Percentiles rank a stretch among this genome's conserved stretches.
These are phyloP conservation scores for Aegilops longissima DNA, from an alignment of 176 grass and related monocot species.

Conservation along the genomic window DNA sequence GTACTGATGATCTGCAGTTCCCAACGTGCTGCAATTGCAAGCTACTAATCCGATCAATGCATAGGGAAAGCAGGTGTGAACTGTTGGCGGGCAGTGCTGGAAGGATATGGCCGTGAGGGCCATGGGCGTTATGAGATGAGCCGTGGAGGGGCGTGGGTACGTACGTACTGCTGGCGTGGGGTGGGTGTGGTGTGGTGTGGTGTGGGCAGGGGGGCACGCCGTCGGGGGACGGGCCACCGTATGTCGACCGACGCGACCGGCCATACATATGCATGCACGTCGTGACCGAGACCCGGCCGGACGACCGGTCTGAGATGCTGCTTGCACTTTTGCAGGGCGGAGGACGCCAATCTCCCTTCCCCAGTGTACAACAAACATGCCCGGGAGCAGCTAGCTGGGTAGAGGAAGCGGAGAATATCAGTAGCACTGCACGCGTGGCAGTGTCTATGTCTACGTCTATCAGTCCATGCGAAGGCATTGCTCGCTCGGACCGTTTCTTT, in stretches of 20 bases:
- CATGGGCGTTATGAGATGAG: neutral
- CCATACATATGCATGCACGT: neutral
- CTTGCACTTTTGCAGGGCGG: neutral
- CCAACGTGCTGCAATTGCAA: neutral
- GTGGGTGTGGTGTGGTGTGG: neutral
- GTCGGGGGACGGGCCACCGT: neutral
- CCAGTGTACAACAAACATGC: neutral
- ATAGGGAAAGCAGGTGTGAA: neutral
- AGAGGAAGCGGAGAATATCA: neutral
- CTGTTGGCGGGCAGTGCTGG: neutral
- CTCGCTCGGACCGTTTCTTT: too few species aligned
- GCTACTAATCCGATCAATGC: neutral
- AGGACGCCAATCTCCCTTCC: neutral
- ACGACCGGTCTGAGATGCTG: neutral
- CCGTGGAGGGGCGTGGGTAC: neutral
- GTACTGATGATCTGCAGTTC: neutral
- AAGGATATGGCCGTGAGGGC: neutral
- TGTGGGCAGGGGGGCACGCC: neutral
- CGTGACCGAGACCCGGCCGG: neutral
- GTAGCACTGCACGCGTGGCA: neutral
- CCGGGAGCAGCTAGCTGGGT: neutral
- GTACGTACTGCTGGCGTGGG: neutral
- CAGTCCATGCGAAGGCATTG: too few species aligned
- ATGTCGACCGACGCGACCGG: constrained; percentile 5
- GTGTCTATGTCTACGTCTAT: too few species aligned